Evolutionary conservation across 2,329 filamentous ascomycete species (phyloP), one percentile per base, ranked within the genome.

Genomic region (Sporothrix protearum): DNA sequence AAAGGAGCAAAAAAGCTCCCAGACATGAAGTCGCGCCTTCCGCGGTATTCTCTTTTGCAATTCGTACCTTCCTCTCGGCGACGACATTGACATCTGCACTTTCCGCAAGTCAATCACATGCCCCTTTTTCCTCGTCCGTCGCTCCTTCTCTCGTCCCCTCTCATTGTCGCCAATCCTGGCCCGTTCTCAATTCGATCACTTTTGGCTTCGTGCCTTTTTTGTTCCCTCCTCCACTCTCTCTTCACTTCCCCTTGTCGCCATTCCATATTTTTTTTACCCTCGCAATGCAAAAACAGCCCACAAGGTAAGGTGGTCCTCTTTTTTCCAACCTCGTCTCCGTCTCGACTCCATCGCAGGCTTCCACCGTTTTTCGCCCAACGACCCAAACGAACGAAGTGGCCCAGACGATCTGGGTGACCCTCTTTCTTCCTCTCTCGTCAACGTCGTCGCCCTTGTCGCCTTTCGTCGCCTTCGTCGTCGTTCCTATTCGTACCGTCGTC

Each of bases 291-390:
- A 53, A 53, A 53, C 30, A 68, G 45, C 64, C 64, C 64, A 68
- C 66, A 68, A 67, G 66, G 66, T 68, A 68, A 68, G 66, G 64
- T 55, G 47, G 30, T 42, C 49, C 49, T 30, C 49, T 68, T 45
- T 55, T 68, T 59, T 59, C 30, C 66, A 6, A 39, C 30, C 47
- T 45, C 22, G 36, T 64, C 63, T 22, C 63, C 64, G 45, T 67
- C 64, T 51, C 10, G 45, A 30, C 63, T 49, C 45, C 42, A 49
- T 47, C 42, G 22, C 49, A 53, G 49, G 12, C 22, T n/a, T 67
- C 64, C 42, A 51, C 64, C 64, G 67, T 69, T 57, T 55, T 30
- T 57, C 67, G 33, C 67, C 36, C 66, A 57, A 42, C 66, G 33
- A 19, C 33, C 19, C 33, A n/a, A 8, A 8, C 30, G 22, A 57